phyloP scores from a whole-genome alignment of 352 stramenopile genomes.

The Globisporangium barbulae region DNA sequence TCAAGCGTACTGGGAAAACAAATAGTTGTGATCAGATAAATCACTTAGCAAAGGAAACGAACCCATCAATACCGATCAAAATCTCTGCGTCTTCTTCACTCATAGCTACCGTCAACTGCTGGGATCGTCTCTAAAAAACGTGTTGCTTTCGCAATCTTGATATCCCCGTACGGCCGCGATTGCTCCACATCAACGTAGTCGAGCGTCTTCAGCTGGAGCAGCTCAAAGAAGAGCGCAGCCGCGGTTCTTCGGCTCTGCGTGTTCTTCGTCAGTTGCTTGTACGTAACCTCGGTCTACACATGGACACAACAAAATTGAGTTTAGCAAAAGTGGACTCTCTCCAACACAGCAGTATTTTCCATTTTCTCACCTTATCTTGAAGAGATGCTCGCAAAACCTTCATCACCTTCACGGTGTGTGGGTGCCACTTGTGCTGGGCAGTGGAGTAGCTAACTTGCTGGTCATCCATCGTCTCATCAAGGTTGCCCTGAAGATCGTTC shows the following conservation, averaged over 20 bases:
- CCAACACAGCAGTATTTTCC: neutral
- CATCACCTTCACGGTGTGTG: slow-evolving; percentile 96
- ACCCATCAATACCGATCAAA: slow-evolving; percentile 4
- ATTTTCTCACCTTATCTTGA: slow-evolving; percentile 47
- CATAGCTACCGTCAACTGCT: slow-evolving; percentile 56
- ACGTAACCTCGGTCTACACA: slow-evolving; percentile 63
- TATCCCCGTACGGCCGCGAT: slow-evolving; percentile 92
- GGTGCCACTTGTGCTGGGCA: slow-evolving; percentile 95
- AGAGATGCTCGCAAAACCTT: slow-evolving; percentile 79
- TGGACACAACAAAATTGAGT: neutral
- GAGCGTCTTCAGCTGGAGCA: slow-evolving; percentile 97
- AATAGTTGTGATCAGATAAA: slow-evolving; percentile 4
- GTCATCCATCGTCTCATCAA: slow-evolving; percentile 34
- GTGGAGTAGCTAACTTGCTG: slow-evolving; percentile 35
- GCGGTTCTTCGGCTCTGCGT: slow-evolving; percentile 86
- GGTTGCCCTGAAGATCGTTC: slow-evolving; percentile 73
- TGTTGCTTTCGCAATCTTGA: slow-evolving; percentile 79
- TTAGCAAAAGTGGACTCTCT: slow-evolving; percentile 1
- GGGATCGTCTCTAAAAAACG: slow-evolving; percentile 76
- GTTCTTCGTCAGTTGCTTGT: slow-evolving; percentile 83
- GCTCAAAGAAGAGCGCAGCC: slow-evolving; percentile 95
- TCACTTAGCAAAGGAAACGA: slow-evolving; percentile 1
- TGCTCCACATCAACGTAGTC: slow-evolving; percentile 97
- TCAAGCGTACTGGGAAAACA: neutral
- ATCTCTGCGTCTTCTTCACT: slow-evolving; percentile 8